phyloP scores from a whole-genome alignment of 108 stramenopile genomes.

The Cyclotella sp. region DNA sequence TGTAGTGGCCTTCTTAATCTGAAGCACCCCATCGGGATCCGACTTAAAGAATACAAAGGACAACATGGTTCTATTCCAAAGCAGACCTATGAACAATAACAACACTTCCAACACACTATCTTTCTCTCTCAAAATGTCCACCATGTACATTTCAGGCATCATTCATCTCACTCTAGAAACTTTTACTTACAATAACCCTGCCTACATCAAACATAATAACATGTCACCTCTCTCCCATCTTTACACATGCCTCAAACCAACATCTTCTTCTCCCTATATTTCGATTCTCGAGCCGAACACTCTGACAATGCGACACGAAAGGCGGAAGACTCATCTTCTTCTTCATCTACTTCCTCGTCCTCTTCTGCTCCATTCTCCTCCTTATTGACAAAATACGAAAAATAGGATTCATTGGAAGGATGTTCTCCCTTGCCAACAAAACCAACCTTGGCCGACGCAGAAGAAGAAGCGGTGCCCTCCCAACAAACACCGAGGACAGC shows the following conservation, averaged over 20 bases:
- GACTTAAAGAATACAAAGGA: too few relatives aligned
- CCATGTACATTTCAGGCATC: too few relatives aligned
- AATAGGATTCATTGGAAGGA: neutral
- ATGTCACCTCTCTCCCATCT: too few relatives aligned
- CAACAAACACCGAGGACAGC: neutral
- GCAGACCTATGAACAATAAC: neutral
- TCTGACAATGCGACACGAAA: neutral
- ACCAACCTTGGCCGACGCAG: neutral
- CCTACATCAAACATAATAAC: too few relatives aligned
- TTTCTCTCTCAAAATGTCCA: too few relatives aligned
- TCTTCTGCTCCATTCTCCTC: neutral
- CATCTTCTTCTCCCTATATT: neutral
- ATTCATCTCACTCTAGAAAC: too few relatives aligned
- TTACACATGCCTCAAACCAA: too few relatives aligned
- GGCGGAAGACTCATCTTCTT: neutral
- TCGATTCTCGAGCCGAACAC: neutral
- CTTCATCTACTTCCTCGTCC: neutral
- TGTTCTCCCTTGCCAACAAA: neutral
- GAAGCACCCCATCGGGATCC: neutral
- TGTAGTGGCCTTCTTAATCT: neutral
- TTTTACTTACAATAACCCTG: too few relatives aligned
- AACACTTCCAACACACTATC: too few relatives aligned
- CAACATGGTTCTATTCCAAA: neutral
- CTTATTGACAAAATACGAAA: neutral
- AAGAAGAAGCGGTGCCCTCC: neutral